A percentile compares a stretch with the other conserved stretches of the same genome.
phyloP scores from a whole-genome alignment of 1,284 basidiomycete species.

The Butyriboletus appendiculatus region DNA sequence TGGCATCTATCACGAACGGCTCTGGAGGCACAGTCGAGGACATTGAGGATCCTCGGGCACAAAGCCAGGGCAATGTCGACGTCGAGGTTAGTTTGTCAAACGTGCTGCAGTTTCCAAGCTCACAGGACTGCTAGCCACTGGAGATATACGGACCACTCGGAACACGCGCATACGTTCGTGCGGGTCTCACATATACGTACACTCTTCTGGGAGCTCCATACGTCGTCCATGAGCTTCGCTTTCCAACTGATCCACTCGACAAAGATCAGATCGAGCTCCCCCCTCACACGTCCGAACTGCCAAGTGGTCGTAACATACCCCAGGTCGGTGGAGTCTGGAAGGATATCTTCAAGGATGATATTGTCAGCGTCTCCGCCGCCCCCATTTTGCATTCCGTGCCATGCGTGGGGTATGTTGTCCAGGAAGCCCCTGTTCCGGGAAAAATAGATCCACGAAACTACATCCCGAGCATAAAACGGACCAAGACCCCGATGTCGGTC shows the following conservation, averaged over 20 bases:
- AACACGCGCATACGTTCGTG: constrained; percentile 81
- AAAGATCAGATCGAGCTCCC: constrained; percentile 52
- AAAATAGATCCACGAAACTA: constrained; percentile 71
- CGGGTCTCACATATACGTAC: constrained; percentile 69
- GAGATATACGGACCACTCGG: constrained; percentile 92
- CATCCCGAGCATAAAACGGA: constrained; percentile 64
- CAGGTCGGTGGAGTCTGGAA: constrained; percentile 72
- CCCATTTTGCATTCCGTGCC: constrained; percentile 83
- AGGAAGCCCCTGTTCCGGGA: constrained; percentile 76
- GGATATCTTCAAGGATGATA: constrained; percentile 59
- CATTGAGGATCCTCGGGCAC: constrained; percentile 56
- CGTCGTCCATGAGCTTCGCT: constrained; percentile 88
- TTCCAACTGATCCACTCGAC: constrained; percentile 51
- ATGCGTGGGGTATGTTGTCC: constrained; percentile 82
- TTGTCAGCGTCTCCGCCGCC: constrained; percentile 78
- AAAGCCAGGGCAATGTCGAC: constrained; percentile 28
- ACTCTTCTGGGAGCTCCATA: constrained; percentile 72
- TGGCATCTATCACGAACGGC: constrained; percentile 68
- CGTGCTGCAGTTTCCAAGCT: constrained; percentile 1
- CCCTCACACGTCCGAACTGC: constrained; percentile 57
- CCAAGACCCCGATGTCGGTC: constrained; percentile 70
- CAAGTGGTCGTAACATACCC: constrained; percentile 65
- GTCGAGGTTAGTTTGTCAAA: constrained; percentile 32
- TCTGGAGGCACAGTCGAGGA: constrained; percentile 64
- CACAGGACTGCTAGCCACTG: constrained; percentile 46